Conservation (phyloP, 23 red algal species). For the Cyanidioschyzon merolae region DNA sequence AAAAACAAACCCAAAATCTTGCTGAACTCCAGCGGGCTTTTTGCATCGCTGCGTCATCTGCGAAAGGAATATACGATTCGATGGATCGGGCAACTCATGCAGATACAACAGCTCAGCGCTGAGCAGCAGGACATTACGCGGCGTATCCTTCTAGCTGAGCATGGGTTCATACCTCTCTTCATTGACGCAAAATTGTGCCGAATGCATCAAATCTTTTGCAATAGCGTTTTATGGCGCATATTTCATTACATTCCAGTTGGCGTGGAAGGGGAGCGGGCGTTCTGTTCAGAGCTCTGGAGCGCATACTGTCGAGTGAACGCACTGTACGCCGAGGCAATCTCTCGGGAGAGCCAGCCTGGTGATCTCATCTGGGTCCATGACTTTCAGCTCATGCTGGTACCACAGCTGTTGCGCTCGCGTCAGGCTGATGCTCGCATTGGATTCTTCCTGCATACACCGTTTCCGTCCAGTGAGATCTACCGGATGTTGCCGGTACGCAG, state of each 20-base stretch:
- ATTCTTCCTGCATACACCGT: slow-evolving; percentile 84
- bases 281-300: slow-evolving; percentile 52
- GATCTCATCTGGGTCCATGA: slow-evolving; percentile 94
- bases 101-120: slow-evolving; percentile 1
- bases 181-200: slow-evolving; percentile 29
- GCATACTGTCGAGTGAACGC: slow-evolving; percentile 77
- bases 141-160: background rate
- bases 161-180: slow-evolving; percentile 60
- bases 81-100: slow-evolving; percentile 1
- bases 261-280: slow-evolving; percentile 62
- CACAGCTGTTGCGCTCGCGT: slow-evolving; percentile 61
- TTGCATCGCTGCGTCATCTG: background rate
- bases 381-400: slow-evolving; percentile 78
- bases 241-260: slow-evolving; percentile 89
- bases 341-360: slow-evolving; percentile 39
- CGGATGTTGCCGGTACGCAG: slow-evolving; percentile 63
- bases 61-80: background rate
- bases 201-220: slow-evolving; percentile 71
- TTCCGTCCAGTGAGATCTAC: slow-evolving; percentile 79
- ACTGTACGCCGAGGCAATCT: slow-evolving; percentile 43
- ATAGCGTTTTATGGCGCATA: slow-evolving; percentile 74
- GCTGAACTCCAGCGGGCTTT: background rate
- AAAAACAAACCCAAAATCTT: slow-evolving; percentile 1
- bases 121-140: slow-evolving; percentile 5
- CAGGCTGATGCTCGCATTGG: slow-evolving; percentile 63